Base-by-base conservation (phyloP, 2,329 filamentous ascomycete genomes). In the Colletotrichum costaricense region DNA sequence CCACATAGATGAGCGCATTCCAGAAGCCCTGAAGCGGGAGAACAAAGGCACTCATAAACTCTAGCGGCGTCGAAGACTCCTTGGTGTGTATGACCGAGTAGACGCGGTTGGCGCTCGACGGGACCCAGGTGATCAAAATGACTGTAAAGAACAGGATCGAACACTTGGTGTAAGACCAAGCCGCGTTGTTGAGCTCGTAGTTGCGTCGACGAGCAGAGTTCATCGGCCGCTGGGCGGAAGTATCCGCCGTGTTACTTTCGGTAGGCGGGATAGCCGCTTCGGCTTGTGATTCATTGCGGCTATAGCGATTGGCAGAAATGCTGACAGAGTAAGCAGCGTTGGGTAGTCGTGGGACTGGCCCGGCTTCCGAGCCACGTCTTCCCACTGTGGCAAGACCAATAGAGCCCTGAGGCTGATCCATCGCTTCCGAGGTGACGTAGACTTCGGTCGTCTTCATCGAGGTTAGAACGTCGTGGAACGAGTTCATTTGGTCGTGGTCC, bases 21-120 rank as follows among this genome's bases (percentile, higher is more conserved):
- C 94, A 97, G 78, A 95, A 93, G 0, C 94, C 94, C 79, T 97
- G 94, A 0, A 95, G 87, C 0, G 94, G 94, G 9, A 97, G 87
- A 1, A 97, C 94, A 54, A 94, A 88, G 0, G 93, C 91, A 26
- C 93, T 92, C 75, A 92, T 89, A 75, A 93, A 91, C 77, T 94
- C 91, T 28, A 97, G 88, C 0, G 87, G 84, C 33, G 91, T 87
- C 8, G 86, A 88, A 0, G 88, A 82, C 4, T 86, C 72, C 30
- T 88, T 82, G 0, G 87, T 84, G 77, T 93, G 85, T 9, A 91
- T 86, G 19, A 95, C 85, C 4, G 90, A 90, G 81, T 93, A 95
- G 19, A 95, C 88, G 11, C 94, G 88, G 80, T 97, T 97, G 73
- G 93, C 88, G 26, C 92, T 94, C 1, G 93, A 95, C 1, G 90